Evolutionary conservation across 2,329 filamentous ascomycete species (phyloP).

Genomic region (Colletotrichum lini): DNA sequence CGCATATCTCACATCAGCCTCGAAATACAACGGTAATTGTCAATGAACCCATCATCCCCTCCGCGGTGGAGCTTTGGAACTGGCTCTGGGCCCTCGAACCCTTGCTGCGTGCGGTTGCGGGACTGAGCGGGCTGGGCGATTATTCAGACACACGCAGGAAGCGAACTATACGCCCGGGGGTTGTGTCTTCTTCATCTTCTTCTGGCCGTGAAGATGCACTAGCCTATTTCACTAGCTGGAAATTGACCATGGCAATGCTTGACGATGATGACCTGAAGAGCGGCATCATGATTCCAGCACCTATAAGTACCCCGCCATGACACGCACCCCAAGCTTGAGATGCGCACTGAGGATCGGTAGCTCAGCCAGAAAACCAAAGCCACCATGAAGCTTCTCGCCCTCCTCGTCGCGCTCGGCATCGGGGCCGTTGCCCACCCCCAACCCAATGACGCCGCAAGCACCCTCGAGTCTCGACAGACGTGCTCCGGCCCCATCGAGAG

Average conservation of each 20-base stretch:
- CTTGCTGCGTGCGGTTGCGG: slow-evolving; percentile 2
- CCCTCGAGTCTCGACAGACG: slow-evolving; percentile 26
- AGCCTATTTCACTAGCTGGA: neutral
- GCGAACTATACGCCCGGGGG: slow-evolving; percentile 15
- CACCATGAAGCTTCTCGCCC: slow-evolving; percentile 30
- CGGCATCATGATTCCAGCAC: neutral
- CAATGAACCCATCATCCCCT: neutral
- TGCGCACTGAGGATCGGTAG: neutral
- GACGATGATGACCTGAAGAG: neutral
- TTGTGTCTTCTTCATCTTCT: neutral
- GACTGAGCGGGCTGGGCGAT: slow-evolving; percentile 20
- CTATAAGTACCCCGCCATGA: neutral
- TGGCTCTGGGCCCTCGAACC: slow-evolving; percentile 1
- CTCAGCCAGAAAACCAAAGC: neutral
- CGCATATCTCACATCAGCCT: neutral
- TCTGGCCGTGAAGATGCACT: neutral
- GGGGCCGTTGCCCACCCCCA: slow-evolving; percentile 23
- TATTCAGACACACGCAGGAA: slow-evolving; percentile 36
- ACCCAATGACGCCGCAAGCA: neutral
- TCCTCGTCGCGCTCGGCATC: slow-evolving; percentile 14
- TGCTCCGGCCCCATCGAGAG: slow-evolving; percentile 35
- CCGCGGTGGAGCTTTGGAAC: neutral
- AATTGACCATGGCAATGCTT: neutral
- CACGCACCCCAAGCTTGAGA: neutral
- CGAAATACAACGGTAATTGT: neutral